Percentiles rank a stretch among this genome's conserved stretches.
Evolutionary conservation across 1,284 basidiomycete genomes (phyloP).

Genomic region (Bjerkandera adusta): DNA sequence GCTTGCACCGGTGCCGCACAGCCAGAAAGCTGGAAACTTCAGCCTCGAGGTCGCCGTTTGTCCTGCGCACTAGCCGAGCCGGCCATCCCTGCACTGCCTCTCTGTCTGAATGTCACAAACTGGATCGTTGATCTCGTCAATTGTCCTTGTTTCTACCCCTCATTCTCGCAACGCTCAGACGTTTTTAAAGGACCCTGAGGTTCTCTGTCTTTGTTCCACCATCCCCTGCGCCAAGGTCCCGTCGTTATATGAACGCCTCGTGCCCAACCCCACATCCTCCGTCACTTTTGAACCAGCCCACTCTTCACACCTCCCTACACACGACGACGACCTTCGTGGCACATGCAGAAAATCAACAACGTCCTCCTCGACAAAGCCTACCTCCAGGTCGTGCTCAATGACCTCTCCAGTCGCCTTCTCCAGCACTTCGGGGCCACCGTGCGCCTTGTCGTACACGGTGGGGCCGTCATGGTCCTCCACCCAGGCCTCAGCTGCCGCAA

Average conservation of each 20-base stretch:
- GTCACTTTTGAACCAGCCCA: neutral
- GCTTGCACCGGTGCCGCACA: too few relatives aligned
- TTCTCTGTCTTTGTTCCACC: too few relatives aligned
- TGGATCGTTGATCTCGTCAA: too few relatives aligned
- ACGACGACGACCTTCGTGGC: neutral
- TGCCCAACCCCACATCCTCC: neutral
- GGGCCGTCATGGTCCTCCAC: slow-evolving; percentile 68
- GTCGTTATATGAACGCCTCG: slow-evolving; percentile 12
- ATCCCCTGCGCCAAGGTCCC: neutral
- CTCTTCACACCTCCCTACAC: neutral
- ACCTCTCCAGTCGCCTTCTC: slow-evolving; percentile 47
- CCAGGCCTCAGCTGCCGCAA: slow-evolving; percentile 41
- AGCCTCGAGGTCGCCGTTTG: too few relatives aligned
- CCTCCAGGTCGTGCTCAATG: slow-evolving; percentile 43
- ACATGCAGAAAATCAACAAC: slow-evolving; percentile 33
- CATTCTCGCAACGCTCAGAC: neutral
- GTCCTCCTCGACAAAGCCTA: slow-evolving; percentile 31
- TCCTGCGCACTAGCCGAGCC: too few relatives aligned
- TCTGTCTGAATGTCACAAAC: too few relatives aligned
- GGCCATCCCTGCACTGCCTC: too few relatives aligned
- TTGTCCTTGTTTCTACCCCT: neutral
- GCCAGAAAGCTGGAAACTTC: too few relatives aligned
- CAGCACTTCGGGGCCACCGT: slow-evolving; percentile 45
- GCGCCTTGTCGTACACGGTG: slow-evolving; percentile 63
- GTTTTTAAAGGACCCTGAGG: too few relatives aligned